Base-by-base conservation (phyloP, 148 eudicot species). In the Heliamphora exappendiculata region DNA sequence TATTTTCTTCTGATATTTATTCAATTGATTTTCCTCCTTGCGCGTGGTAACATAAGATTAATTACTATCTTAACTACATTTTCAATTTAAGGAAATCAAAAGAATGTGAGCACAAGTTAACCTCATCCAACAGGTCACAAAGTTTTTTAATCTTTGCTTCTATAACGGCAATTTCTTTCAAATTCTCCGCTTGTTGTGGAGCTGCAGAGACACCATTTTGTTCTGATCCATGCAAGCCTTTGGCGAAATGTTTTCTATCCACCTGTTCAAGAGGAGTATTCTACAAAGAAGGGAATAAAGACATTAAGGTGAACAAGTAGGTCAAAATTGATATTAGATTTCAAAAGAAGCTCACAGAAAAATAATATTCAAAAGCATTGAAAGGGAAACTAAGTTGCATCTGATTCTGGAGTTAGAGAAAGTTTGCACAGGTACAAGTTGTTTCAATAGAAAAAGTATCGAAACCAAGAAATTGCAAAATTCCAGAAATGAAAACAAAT, bases 161-260 rank as follows among this genome's bases (percentile, higher is more conserved):
- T 75, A 86, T 77, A 74, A 95, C 79, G 49, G 93, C 94, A 70
- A 95, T 84, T 79, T 92, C 94, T 84, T 86, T 91, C 13, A 75
- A 72, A 86, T 86, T 89, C 62, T 85, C 96, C 57, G 73, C 49
- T 67, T 86, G 84, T 72, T 84, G 84, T 74, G 79, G 82, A 78
- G 81, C 62, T 59, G 83, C 80, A 75, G 75, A 66, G 37, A 29
- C 76, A 54, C 90, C 90, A 80, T 92, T 95, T 80, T 89, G 92
- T 70, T 82, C 78, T 53, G 82, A 65, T 33, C 63, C 76, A 73
- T 79, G 88, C 4, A 78, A 78, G 51, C 89, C 81, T 79, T 91
- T 95, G 57, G 84, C 88, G 82, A 95, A 95, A 79, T 92, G 97
- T 81, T 95, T 95, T 47, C 62, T 89, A 59, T 95, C 99, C 88